These are phyloP conservation scores for Isatis tinctoria DNA, from an alignment of 345 rosid genomes.

Conservation along the genomic window DNA sequence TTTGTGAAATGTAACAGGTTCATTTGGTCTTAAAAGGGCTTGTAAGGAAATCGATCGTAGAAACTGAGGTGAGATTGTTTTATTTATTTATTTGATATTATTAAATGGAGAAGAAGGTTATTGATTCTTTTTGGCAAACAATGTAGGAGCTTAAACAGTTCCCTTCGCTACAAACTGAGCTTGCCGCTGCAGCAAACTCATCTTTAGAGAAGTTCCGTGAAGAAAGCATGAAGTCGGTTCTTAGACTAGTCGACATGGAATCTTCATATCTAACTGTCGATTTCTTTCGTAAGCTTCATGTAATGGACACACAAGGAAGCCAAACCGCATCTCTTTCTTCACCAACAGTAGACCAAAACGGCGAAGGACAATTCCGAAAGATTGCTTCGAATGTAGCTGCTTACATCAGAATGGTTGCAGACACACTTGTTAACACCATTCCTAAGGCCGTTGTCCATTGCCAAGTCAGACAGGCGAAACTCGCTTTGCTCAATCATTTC, in stretches of 20 bases:
- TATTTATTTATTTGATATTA: too few species aligned
- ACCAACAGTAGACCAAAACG: constrained; percentile 38
- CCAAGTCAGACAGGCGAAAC: constrained; percentile 75
- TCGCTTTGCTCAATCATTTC: constrained; percentile 56
- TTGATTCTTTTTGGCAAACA: neutral
- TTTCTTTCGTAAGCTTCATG: constrained; percentile 66
- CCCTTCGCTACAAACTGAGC: constrained; percentile 67
- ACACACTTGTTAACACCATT: constrained; percentile 55
- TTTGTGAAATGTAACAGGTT: constrained; percentile 40
- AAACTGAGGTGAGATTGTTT: constrained; percentile 61
- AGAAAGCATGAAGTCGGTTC: constrained; percentile 56
- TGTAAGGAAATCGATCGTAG: constrained; percentile 64
- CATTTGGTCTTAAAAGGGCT: constrained; percentile 71
- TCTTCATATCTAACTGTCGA: constrained; percentile 76
- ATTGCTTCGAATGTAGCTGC: constrained; percentile 68
- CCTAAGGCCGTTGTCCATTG: constrained; percentile 80
- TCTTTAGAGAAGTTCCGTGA: constrained; percentile 70
- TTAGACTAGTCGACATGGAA: constrained; percentile 78
- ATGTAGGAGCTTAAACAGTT: constrained; percentile 68
- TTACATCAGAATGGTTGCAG: constrained; percentile 65
- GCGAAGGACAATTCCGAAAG: constrained; percentile 60
- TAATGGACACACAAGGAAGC: constrained; percentile 44
- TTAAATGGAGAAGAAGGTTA: too few species aligned
- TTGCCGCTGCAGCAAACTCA: constrained; percentile 55
- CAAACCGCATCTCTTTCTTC: constrained; percentile 30